These are phyloP conservation scores for Phytophthora pini DNA, from an alignment of 352 stramenopile species.

Conservation along the genomic window DNA sequence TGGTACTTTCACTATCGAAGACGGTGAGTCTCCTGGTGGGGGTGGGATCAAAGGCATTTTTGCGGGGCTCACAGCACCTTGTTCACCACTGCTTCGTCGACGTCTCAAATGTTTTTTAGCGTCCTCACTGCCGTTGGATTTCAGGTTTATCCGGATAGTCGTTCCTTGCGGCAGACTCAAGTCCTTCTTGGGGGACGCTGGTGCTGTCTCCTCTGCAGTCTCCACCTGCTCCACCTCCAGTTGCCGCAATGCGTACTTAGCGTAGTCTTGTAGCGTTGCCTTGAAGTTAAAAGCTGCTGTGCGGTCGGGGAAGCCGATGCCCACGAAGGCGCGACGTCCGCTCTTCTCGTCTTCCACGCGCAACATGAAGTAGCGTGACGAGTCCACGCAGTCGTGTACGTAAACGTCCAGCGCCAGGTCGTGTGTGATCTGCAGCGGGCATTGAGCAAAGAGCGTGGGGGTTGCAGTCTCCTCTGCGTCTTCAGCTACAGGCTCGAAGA, in stretches of 20 bases:
- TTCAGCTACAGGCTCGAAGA: conserved; percentile 68
- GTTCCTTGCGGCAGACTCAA: conserved; percentile 74
- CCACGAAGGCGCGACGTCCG: conserved; percentile 77
- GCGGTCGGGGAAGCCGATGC: conserved; percentile 82
- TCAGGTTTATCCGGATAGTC: conserved; percentile 85
- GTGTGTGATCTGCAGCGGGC: conserved; percentile 70
- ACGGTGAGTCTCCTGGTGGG: conserved; percentile 44
- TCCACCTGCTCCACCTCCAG: conserved; percentile 47
- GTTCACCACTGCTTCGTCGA: conserved; percentile 39
- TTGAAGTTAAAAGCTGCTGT: conserved; percentile 88
- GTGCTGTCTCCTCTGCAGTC: conserved; percentile 9
- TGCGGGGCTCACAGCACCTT: conserved; percentile 31
- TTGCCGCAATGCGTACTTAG: conserved; percentile 78
- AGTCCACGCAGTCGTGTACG: conserved; percentile 88
- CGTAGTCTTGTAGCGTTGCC: conserved; percentile 83
- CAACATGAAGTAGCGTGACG: conserved; percentile 90
- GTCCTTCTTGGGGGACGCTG: conserved; percentile 43
- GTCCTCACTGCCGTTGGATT: conserved; percentile 43
- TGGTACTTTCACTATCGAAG: conserved; percentile 22
- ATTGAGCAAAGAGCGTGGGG: conserved; percentile 79
- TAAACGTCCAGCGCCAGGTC: conserved; percentile 75
- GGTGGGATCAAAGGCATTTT: conserved; percentile 71
- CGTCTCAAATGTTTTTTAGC: conserved; percentile 26
- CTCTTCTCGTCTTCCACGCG: conserved; percentile 82
- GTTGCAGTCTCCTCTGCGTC: conserved; percentile 1